phyloP scores from a whole-genome alignment of 2,329 filamentous ascomycete species.

The Penicillium hesseltinei region DNA sequence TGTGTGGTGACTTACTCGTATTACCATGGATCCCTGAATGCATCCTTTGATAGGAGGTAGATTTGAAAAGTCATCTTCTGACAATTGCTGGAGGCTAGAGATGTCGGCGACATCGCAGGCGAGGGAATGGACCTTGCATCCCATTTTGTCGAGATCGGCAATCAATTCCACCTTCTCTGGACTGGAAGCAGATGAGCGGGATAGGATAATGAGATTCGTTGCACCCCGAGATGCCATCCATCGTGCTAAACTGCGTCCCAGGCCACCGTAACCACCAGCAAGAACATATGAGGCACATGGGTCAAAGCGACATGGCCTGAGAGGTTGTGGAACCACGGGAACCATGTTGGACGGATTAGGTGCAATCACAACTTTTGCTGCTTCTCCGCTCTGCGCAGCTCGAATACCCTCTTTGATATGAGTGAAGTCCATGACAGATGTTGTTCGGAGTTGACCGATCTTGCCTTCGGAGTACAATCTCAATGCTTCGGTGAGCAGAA shows the following conservation, averaged over 20 bases:
- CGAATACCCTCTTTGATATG: slow-evolving; percentile 10
- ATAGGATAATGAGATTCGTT: slow-evolving; percentile 21
- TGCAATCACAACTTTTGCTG: slow-evolving; percentile 13
- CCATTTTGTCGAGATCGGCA: slow-evolving; percentile 7
- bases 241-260: slow-evolving; percentile 22
- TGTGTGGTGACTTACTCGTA: slow-evolving; percentile 11
- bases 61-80: background rate
- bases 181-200: slow-evolving; percentile 12
- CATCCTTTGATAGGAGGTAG: slow-evolving; percentile 27
- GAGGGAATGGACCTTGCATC: slow-evolving; percentile 17
- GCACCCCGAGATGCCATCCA: slow-evolving; percentile 25
- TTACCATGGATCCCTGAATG: slow-evolving; percentile 25
- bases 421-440: slow-evolving; percentile 9
- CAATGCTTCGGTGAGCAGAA: slow-evolving; percentile 6
- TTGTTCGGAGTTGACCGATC: slow-evolving; percentile 1
- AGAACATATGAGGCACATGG: slow-evolving; percentile 18
- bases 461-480: slow-evolving; percentile 4
- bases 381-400: background rate
- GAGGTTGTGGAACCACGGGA: slow-evolving; percentile 1
- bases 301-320: slow-evolving; percentile 15
- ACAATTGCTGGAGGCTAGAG: slow-evolving; percentile 3
- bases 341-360: slow-evolving; percentile 7
- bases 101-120: slow-evolving; percentile 19
- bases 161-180: slow-evolving; percentile 13
- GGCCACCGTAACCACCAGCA: slow-evolving; percentile 25